phyloP scores from a whole-genome alignment of 352 stramenopile genomes.

The Pythium periplocum region DNA sequence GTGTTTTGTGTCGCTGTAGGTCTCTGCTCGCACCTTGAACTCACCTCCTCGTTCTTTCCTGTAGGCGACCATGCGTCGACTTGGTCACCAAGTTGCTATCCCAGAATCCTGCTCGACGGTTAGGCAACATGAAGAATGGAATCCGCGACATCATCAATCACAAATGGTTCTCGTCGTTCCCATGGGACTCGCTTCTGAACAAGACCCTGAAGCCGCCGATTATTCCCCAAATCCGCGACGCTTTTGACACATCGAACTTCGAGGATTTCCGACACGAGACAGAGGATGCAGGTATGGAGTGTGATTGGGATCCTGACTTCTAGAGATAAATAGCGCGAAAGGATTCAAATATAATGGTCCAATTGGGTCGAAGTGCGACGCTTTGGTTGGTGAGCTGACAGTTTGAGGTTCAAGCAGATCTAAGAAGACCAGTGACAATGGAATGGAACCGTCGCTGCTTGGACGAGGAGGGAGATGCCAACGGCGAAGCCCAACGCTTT shows the following conservation, averaged over 20 bases:
- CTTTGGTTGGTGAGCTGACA: too few relatives aligned
- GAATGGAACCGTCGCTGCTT: neutral
- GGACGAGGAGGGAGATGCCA: constrained; percentile 7
- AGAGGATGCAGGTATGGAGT: constrained; percentile 53
- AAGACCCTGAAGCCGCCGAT: constrained; percentile 71
- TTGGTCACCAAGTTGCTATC: constrained; percentile 87
- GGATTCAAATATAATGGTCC: constrained; percentile 2
- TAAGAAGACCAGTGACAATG: too few relatives aligned
- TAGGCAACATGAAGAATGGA: constrained; percentile 82
- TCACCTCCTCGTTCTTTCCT: neutral
- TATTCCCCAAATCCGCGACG: constrained; percentile 61
- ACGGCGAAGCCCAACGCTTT: constrained; percentile 18
- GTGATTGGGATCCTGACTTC: constrained; percentile 72
- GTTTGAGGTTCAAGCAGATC: too few relatives aligned
- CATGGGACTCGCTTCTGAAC: constrained; percentile 54
- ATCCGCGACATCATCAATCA: constrained; percentile 85
- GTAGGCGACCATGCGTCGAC: constrained; percentile 62
- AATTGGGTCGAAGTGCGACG: too few relatives aligned
- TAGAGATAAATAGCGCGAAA: constrained; percentile 16
- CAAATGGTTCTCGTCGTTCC: constrained; percentile 72
- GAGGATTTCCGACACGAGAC: constrained; percentile 69
- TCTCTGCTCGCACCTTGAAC: too few relatives aligned
- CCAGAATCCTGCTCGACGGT: constrained; percentile 61
- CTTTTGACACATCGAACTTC: constrained; percentile 82
- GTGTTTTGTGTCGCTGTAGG: neutral